Percentiles rank a stretch among this genome's conserved stretches.
Evolutionary conservation across 2,329 filamentous ascomycete species (phyloP).

Genomic region (Arthroderma uncinatum): DNA sequence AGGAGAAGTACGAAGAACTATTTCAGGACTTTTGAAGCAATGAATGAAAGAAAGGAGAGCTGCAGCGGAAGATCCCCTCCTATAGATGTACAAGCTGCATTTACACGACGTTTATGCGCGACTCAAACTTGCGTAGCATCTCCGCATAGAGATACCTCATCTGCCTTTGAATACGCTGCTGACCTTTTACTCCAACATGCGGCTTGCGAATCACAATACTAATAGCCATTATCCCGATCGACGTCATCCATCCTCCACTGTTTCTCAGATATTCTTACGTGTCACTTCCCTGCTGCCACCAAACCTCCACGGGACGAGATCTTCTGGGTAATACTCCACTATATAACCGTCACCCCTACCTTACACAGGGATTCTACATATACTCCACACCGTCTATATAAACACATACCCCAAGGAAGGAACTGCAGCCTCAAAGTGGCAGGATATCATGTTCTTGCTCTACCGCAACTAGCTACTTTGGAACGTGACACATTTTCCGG

Average conservation of each 20-base stretch:
- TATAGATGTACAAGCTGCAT: too few relatives aligned
- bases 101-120: too few relatives aligned
- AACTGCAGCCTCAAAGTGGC: background rate
- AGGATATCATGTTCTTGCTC: background rate
- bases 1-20: constrained; percentile 47
- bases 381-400: too few relatives aligned
- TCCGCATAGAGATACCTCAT: too few relatives aligned
- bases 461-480: background rate
- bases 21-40: constrained; percentile 49
- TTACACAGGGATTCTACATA: background rate
- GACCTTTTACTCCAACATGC: too few relatives aligned
- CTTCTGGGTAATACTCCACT: background rate
- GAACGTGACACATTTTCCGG: background rate
- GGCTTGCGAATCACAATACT: too few relatives aligned
- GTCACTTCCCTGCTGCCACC: background rate
- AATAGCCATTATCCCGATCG: too few relatives aligned
- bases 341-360: background rate
- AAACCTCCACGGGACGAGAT: background rate
- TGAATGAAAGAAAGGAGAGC: too few relatives aligned
- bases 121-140: too few relatives aligned
- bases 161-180: too few relatives aligned
- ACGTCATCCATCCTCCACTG: background rate
- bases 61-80: too few relatives aligned
- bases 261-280: background rate
- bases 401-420: background rate